Evolutionary conservation across 108 stramenopile genomes (phyloP), one percentile per base, ranked within the genome.

Genomic region (Skeletonema costatum): DNA sequence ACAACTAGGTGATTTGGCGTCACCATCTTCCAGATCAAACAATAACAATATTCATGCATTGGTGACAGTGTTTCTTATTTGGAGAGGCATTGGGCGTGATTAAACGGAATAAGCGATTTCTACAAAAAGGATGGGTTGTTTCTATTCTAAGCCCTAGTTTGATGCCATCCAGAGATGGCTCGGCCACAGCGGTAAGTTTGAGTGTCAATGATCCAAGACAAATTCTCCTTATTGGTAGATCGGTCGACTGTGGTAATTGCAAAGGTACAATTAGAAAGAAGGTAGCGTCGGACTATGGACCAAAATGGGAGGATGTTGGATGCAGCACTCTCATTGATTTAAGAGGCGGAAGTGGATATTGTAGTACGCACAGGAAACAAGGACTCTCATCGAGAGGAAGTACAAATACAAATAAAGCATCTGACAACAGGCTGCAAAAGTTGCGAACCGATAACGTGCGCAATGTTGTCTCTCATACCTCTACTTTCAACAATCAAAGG

Each of bases 21-120:
- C n/a, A 19, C 2, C 50, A 6, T 4, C 21, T 19, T 42, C 61
- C 5, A 44, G 35, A 11, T 69, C 67, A 25, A 58, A 41, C 32
- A 48, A 25, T 12, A 80, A 41, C 19, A 48, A 25, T 12, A 80
- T 90, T 19, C 88, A 86, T 39, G 86, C 90, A 0, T 77, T 86
- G 10, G 60, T 95, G 5, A 70, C 90, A 1, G 84, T 95, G 10
- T 87, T 87, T 95, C 42, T 70, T 95, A 39, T 95, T 95, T 73
- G 94, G 94, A 31, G 81, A 89, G 68, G 92, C 87, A 33, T 29
- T 82, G 64, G 21, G 46, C 7, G 31, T 75, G 2, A 61, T 82
- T 50, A 41, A 63, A 5, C 7, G 16, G 4, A 68, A 60, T 10
- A 63, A 32, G 2, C 38, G 32, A 30, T 95, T 88, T 71, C 68